A percentile compares a stretch with the other conserved stretches of the same genome.
Evolutionary conservation across 2,329 filamentous ascomycete genomes (phyloP).

Genomic region (Aspergillus thermomutatus): DNA sequence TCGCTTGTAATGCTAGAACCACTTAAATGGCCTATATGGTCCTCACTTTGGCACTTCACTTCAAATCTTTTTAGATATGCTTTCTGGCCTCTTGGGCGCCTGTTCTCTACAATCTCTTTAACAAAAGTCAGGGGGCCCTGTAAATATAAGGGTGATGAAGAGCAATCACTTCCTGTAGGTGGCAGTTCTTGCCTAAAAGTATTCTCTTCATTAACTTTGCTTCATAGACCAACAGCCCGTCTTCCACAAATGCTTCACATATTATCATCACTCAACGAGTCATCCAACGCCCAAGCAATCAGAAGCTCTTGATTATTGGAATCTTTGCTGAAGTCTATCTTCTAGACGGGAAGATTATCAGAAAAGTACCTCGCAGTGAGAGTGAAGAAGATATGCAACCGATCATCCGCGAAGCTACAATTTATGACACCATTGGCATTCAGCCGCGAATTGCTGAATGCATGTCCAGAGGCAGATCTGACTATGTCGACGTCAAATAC

Average conservation of each 20-base stretch:
- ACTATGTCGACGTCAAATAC: slow-evolving; percentile 7
- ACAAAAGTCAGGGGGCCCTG: too few relatives aligned
- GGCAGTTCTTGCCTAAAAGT: too few relatives aligned
- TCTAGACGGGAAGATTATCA: slow-evolving; percentile 5
- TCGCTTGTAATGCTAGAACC: too few relatives aligned
- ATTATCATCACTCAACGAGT: neutral
- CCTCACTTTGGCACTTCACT: too few relatives aligned
- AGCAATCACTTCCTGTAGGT: too few relatives aligned
- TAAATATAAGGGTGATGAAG: too few relatives aligned
- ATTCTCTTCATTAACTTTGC: too few relatives aligned
- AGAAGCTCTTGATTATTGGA: slow-evolving; percentile 8
- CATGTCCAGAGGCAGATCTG: neutral
- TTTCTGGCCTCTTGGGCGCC: too few relatives aligned
- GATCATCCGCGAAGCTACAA: slow-evolving; percentile 7
- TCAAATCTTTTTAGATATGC: too few relatives aligned
- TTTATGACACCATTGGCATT: slow-evolving; percentile 2
- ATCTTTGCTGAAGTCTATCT: slow-evolving; percentile 10
- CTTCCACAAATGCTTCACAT: neutral
- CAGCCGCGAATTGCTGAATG: slow-evolving; percentile 7
- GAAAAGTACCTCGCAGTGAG: slow-evolving; percentile 8
- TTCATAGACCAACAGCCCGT: neutral
- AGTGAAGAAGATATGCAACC: slow-evolving; percentile 5
- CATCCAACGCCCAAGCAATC: neutral
- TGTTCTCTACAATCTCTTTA: too few relatives aligned
- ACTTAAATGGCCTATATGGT: too few relatives aligned